Percentiles rank a stretch among this genome's conserved stretches.
phyloP scores from a whole-genome alignment of 768 basidiomycete genomes.

The Coprinopsis strossmayeri region DNA sequence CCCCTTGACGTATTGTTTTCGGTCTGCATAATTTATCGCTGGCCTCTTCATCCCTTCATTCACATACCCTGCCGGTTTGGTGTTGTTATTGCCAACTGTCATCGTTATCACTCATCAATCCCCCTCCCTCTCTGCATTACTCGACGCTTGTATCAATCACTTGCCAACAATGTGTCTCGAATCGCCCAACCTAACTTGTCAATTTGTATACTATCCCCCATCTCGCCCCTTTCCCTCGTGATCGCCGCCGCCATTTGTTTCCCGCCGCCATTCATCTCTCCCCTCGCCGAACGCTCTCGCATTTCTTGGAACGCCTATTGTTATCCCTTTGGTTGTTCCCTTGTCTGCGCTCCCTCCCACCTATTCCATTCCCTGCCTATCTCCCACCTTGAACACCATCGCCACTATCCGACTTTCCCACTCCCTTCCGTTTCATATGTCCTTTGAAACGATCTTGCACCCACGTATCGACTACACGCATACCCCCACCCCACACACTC shows the following conservation, averaged over 20 bases:
- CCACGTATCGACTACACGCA: slow-evolving; percentile 3
- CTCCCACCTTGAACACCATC: not conserved
- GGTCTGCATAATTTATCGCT: not conserved
- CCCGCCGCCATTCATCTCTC: no score
- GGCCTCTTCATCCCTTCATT: not conserved
- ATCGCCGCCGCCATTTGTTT: no score
- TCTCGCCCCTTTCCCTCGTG: no score
- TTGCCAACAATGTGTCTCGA: no score
- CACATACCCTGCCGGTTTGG: not conserved
- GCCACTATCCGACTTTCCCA: not conserved
- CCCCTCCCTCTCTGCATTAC: no score
- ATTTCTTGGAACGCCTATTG: no score
- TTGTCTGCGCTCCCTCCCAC: no score
- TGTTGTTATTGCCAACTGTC: not conserved
- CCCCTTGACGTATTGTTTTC: not conserved
- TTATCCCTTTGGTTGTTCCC: no score
- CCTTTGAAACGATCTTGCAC: not conserved
- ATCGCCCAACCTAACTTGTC: no score
- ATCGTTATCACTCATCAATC: not conserved
- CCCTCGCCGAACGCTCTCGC: no score
- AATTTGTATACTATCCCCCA: no score
- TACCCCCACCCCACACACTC: not conserved
- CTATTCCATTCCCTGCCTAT: not conserved
- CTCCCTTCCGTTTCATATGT: slow-evolving; percentile 4
- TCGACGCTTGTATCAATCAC: no score